Conservation (phyloP, 1,284 basidiomycete species). For the Apiotrichum brassicae region DNA sequence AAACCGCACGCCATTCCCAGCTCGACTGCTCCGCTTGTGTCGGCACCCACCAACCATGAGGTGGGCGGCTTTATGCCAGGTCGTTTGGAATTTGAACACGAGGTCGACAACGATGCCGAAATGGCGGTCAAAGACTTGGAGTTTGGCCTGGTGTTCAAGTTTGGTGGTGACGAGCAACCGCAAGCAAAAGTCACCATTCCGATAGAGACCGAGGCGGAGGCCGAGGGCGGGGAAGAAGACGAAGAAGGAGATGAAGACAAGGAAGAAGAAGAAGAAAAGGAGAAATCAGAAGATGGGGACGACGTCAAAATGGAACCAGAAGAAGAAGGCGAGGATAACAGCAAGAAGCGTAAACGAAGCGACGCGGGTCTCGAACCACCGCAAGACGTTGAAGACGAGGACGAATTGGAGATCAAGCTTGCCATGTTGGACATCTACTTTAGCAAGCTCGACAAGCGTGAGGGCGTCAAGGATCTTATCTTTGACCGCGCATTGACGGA, state of each 20-base stretch:
- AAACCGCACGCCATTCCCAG: slow-evolving; percentile 47
- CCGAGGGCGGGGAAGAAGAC: slow-evolving; percentile 29
- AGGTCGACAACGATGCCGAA: slow-evolving; percentile 94
- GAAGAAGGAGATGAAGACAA: slow-evolving; percentile 26
- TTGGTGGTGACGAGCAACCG: slow-evolving; percentile 75
- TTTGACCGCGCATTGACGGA: slow-evolving; percentile 88
- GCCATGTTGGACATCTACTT: slow-evolving; percentile 83
- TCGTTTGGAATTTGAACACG: slow-evolving; percentile 93
- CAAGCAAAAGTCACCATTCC: slow-evolving; percentile 44
- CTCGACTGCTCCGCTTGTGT: slow-evolving; percentile 65
- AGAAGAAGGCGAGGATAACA: slow-evolving; percentile 42
- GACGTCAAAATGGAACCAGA: slow-evolving; percentile 24
- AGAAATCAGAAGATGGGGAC: slow-evolving; percentile 12
- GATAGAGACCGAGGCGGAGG: slow-evolving; percentile 30
- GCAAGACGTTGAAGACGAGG: slow-evolving; percentile 56
- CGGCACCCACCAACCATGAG: slow-evolving; percentile 90
- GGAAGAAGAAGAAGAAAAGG: slow-evolving; percentile 15
- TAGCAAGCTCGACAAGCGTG: slow-evolving; percentile 80
- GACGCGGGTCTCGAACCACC: slow-evolving; percentile 66
- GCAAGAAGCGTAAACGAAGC: slow-evolving; percentile 55
- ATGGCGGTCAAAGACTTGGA: slow-evolving; percentile 93
- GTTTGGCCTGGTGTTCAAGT: slow-evolving; percentile 79
- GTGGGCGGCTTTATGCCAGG: slow-evolving; percentile 90
- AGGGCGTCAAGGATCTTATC: slow-evolving; percentile 82
- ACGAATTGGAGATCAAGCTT: slow-evolving; percentile 21